Evolutionary conservation across 176 grass and related monocot genomes (phyloP).

Genomic region (Aechmea fasciata): DNA sequence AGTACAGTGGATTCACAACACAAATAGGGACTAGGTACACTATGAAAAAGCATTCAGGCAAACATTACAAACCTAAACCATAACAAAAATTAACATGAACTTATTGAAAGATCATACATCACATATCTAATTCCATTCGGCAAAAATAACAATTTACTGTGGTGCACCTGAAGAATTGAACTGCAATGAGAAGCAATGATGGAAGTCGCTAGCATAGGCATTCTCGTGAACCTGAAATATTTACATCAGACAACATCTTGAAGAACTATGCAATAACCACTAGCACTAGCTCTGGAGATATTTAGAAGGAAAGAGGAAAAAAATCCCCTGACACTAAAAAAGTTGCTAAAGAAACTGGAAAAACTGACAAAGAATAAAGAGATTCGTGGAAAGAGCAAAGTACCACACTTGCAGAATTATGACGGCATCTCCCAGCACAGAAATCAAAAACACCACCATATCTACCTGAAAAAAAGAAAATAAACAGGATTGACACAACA

Average conservation of each 20-base stretch:
- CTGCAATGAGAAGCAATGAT: slow-evolving; percentile 68
- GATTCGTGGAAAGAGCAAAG: background rate
- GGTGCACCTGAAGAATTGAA: slow-evolving; percentile 62
- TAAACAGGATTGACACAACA: slow-evolving; percentile 11
- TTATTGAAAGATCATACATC: background rate
- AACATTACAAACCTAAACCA: background rate
- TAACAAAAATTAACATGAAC: background rate
- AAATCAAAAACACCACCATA: slow-evolving; percentile 69
- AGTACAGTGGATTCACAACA: background rate
- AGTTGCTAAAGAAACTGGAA: background rate
- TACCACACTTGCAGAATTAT: slow-evolving; percentile 93
- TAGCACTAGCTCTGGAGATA: background rate
- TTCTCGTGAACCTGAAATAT: slow-evolving; percentile 84
- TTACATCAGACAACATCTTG: slow-evolving; percentile 7
- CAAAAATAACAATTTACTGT: background rate
- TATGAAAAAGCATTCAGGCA: background rate
- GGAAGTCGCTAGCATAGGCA: slow-evolving; percentile 83
- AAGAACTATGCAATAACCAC: background rate
- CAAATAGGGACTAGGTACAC: slow-evolving; percentile 1
- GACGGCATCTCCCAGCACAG: slow-evolving; percentile 80
- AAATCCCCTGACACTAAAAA: background rate
- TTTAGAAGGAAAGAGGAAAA: slow-evolving; percentile 1
- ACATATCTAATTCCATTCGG: background rate
- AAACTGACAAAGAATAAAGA: background rate
- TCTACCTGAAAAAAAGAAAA: slow-evolving; percentile 44